Evolutionary conservation across 305 asterid genomes (phyloP), one percentile per base, ranked within the genome.

Genomic region (Solanum hybrid): DNA sequence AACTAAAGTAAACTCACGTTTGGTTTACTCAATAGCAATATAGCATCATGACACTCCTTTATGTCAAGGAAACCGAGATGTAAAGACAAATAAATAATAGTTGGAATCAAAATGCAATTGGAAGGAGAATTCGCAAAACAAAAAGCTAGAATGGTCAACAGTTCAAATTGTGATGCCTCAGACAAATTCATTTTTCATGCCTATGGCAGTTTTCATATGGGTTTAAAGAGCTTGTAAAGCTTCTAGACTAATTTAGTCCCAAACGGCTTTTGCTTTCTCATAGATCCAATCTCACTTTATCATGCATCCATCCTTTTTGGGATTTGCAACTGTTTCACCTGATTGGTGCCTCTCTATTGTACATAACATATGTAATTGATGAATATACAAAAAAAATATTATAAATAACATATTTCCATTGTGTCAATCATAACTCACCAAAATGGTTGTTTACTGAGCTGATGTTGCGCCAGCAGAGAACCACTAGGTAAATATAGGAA

Each of bases 51-150:
- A 38, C 66, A 38, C 66, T 80, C 86, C 34, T 80, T 80, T 38
- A 80, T 80, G 86, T 38, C 66, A 80, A 38, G 34, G 86, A 81
- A 81, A 81, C 86, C 4, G 69, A 81, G 86, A 80, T 80, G 69
- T 10, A 40, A 81, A 27, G 72, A 27, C 27, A 81, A 42, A 27
- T 10, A 42, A 81, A 42, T 29, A 42, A 42, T 1, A 81, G 26
- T 24, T 81, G 71, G 5, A 40, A 27, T 42, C 71, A 40, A 81
- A 42, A 27, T 42, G 37, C 71, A 81, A 27, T 24, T 8, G 86
- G 72, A 81, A 42, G 17, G 87, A 81, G 87, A 81, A 22, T 13
- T 40, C 10, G 4, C 86, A 27, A 26, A 36, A n/a, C 13, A 38
- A 24, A 78, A 72, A 12, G 10, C 24, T 78, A 36, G 40, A 78